A percentile compares a stretch with the other conserved stretches of the same genome.
These are phyloP conservation scores for Zea mays DNA, from an alignment of 176 grass and related monocot species.

Conservation along the genomic window Zm-B73-REFERENCE-NAM-5.0 NC_050102.1:156480501-156481000, in stretches of 20 bases:
- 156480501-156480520: too few relatives aligned
- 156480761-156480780: neutral
- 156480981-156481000: too few relatives aligned
- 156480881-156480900: too few relatives aligned
- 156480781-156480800: neutral
- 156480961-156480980: too few relatives aligned
- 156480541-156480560: too few relatives aligned
- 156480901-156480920: neutral
- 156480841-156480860: neutral
- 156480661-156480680: neutral
- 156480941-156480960: too few relatives aligned
- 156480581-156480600: too few relatives aligned
- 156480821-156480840: neutral
- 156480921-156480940: neutral
- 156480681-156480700: neutral
- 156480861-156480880: conserved; percentile 10
- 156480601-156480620: too few relatives aligned
- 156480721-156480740: conserved; percentile 10
- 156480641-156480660: neutral
- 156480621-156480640: neutral
- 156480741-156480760: neutral
- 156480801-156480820: neutral
- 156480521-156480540: too few relatives aligned
- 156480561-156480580: too few relatives aligned
- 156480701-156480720: conserved; percentile 4